Base-by-base conservation (phyloP, 2,329 filamentous ascomycete species). In the Phialophora verrucosa region DNA sequence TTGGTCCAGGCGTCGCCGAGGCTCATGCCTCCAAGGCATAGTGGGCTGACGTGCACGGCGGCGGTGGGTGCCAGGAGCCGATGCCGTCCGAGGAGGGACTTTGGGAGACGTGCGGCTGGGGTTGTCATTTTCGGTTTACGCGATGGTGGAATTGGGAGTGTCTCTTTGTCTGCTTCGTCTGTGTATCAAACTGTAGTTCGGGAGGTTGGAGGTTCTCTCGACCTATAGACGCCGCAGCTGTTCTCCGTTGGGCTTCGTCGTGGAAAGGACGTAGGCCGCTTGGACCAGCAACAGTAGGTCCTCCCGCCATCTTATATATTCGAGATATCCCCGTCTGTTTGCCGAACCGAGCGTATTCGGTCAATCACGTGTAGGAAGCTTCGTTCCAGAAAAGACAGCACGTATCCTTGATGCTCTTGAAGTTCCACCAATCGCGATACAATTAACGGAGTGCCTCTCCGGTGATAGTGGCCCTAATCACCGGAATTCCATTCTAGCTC, bases 11-110 rank as follows among this genome's bases (percentile, higher is more conserved):
- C 79, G 42, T 83, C 78, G 17, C 84, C 84, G 70, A 86, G 84
- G 72, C 82, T 85, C 83, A 85, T 85, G 0, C 80, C 79, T 25
- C 83, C 84, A 1, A 86, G 76, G 62, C 83, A 85, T 73, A 86
- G 74, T 38, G 84, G 84, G 27, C 80, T 83, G 17, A 86, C 84
- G 55, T 82, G 80, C 14, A 86, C 78, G 20, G 80, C 82, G 0
- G 83, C 84, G 0, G 79, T 79, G 6, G 83, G 81, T 2, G 83
- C 79, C 5, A 87, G 79, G 17, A 85, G 76, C 23, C 83, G 80
- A 72, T 86, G 83, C 71, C 80, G 82, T 49, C 83, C 84, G 57
- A 87, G 78, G 5, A 80, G 75, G 62, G 75, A 79, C 55, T 73
- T 74, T 49, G 78, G 78, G 12, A 65, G 62, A 65, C 73, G 71